Percentiles rank a stretch among this genome's conserved stretches.
phyloP scores from a whole-genome alignment of 106 monocot genomes.

The Alisma plantagoaquatica region DNA sequence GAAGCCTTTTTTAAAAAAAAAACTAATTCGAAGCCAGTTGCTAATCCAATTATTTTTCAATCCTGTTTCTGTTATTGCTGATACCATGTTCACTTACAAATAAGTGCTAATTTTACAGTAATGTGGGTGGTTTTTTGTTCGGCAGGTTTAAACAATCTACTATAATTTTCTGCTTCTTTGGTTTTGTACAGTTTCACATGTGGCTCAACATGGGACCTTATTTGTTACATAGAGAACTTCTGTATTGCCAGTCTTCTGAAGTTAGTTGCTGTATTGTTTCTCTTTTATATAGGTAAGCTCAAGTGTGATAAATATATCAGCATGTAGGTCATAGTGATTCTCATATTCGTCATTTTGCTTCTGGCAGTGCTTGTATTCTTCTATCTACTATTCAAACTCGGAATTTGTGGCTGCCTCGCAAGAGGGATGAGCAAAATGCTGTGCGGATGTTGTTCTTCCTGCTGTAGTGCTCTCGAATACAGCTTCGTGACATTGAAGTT shows the following conservation, averaged over 20 bases:
- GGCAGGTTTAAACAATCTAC: too few species aligned
- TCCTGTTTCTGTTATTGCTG: too few species aligned
- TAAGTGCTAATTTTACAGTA: too few species aligned
- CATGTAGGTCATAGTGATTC: neutral
- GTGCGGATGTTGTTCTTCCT: constrained; percentile 39
- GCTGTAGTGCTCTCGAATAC: constrained; percentile 39
- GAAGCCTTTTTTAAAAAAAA: too few species aligned
- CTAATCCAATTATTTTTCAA: too few species aligned
- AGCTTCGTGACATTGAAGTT: constrained; percentile 31
- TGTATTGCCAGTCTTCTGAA: constrained; percentile 69
- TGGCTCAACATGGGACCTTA: constrained; percentile 80
- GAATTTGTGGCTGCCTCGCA: constrained; percentile 52
- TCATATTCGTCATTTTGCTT: neutral
- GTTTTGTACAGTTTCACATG: constrained; percentile 43
- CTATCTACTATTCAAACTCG: constrained; percentile 69
- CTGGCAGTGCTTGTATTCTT: constrained; percentile 65
- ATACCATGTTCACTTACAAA: too few species aligned
- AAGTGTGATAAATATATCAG: neutral
- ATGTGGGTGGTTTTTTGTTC: too few species aligned
- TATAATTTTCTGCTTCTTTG: neutral
- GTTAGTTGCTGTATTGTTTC: constrained; percentile 38
- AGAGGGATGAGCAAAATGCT: constrained; percentile 49
- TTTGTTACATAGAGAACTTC: constrained; percentile 92
- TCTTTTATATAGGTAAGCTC: constrained; percentile 52
- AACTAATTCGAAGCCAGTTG: too few species aligned